phyloP scores from a whole-genome alignment of 208 protist genomes.

The Trypanosoma rangeli region DNA sequence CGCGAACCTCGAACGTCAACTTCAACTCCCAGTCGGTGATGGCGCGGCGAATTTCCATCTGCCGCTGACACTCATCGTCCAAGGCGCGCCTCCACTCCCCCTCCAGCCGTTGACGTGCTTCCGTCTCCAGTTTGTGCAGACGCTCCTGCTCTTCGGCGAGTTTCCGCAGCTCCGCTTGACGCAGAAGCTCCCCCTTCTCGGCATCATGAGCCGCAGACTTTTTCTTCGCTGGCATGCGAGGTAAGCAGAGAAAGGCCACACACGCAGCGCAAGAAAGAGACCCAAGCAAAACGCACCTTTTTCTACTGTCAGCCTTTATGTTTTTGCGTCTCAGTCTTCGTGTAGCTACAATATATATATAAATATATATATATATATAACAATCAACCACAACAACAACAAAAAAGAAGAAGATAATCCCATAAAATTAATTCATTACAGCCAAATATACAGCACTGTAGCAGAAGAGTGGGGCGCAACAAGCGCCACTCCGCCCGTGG shows the following conservation, averaged over 20 bases:
- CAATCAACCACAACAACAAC: neutral
- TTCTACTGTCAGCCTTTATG: neutral
- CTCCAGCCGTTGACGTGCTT: constrained; percentile 52
- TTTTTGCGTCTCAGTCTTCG: neutral
- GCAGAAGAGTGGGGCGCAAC: too few species aligned
- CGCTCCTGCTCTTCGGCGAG: constrained; percentile 51
- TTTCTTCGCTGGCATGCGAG: constrained; percentile 48
- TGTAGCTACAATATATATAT: too few species aligned
- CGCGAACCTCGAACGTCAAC: constrained; percentile 42
- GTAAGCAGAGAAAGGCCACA: neutral
- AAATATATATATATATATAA: neutral
- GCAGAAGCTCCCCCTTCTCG: constrained; percentile 38
- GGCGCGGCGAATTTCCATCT: constrained; percentile 47
- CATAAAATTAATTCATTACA: too few species aligned
- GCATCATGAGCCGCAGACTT: constrained; percentile 28
- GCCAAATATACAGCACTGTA: too few species aligned
- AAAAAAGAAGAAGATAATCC: constrained; percentile 14
- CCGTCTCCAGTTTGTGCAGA: constrained; percentile 50
- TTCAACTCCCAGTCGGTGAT: constrained; percentile 49
- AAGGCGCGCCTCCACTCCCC: constrained; percentile 63
- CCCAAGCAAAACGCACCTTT: constrained; percentile 10
- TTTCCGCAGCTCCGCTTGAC: constrained; percentile 46
- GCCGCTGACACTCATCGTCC: constrained; percentile 43
- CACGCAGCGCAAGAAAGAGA: neutral
- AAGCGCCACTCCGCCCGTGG: too few species aligned